Percentiles rank a stretch among this genome's conserved stretches.
Evolutionary conservation across 2,329 filamentous ascomycete species (phyloP).

Genomic region (Ceratocystis colombiana): DNA sequence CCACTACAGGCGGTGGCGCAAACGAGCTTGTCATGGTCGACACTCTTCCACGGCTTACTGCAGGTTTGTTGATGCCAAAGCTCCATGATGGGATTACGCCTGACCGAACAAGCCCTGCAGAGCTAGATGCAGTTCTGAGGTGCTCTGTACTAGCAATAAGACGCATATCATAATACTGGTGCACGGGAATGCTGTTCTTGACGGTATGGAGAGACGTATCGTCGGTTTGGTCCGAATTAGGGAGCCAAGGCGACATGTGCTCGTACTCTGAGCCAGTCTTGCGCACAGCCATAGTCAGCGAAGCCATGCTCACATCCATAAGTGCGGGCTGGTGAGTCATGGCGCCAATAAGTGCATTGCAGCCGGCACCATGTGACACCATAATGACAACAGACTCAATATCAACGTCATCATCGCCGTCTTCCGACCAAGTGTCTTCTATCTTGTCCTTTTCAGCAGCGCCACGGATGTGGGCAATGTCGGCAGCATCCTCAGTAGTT

Average conservation of each 20-base stretch:
- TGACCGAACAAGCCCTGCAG: conserved; percentile 32
- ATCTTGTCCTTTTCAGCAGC: conserved; percentile 31
- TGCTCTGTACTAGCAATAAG: conserved; percentile 68
- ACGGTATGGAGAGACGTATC: conserved; percentile 21
- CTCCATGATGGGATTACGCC: conserved; percentile 25
- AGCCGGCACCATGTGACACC: conserved; percentile 89
- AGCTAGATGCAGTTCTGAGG: conserved; percentile 41
- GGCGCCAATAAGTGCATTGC: conserved; percentile 87
- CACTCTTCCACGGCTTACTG: conserved; percentile 35
- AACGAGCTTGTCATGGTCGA: conserved; percentile 28
- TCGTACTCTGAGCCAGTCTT: conserved; percentile 40
- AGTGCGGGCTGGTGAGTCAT: conserved; percentile 85
- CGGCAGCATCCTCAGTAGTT: conserved; percentile 42
- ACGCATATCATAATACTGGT: conserved; percentile 61
- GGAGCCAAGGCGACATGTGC: conserved; percentile 29
- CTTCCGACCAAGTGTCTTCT: conserved; percentile 29
- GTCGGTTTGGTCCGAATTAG: conserved; percentile 28
- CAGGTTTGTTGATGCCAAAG: conserved; percentile 29
- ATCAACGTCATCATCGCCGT: conserved; percentile 50
- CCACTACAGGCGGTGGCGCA: conserved; percentile 20
- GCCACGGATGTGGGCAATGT: conserved; percentile 38
- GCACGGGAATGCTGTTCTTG: conserved; percentile 37
- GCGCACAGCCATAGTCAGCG: conserved; percentile 75
- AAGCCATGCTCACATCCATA: conserved; percentile 80
- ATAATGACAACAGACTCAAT: conserved; percentile 72